Conservation (phyloP, 2,329 filamentous ascomycete species). For the Rasamsonia emersonii region DNA sequence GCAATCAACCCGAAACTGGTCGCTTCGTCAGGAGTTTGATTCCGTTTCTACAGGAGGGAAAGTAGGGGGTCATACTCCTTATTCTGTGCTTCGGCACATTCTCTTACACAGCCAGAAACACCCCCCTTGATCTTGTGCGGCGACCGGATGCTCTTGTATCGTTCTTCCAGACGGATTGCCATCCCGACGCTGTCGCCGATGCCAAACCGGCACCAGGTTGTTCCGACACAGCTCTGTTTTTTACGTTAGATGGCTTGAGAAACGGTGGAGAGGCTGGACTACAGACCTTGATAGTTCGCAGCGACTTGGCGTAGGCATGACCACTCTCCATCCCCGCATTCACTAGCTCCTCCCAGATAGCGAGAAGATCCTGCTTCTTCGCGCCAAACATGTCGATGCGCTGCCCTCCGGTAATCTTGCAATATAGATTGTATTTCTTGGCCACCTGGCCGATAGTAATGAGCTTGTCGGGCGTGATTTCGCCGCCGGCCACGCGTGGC, state of each 20-base stretch:
- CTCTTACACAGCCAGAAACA: constrained; percentile 82
- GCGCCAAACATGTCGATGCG: constrained; percentile 91
- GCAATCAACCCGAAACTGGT: constrained; percentile 76
- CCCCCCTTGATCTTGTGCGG: constrained; percentile 90
- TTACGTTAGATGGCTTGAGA: background rate
- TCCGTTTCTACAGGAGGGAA: no score
- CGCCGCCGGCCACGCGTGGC: constrained; percentile 71
- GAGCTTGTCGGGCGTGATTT: constrained; percentile 80
- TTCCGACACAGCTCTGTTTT: constrained; percentile 70
- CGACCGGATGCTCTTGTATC: constrained; percentile 82
- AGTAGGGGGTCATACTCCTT: constrained; percentile 57
- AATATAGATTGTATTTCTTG: constrained; percentile 75
- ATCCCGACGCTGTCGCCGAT: constrained; percentile 86
- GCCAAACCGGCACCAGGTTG: constrained; percentile 83
- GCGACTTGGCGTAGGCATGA: constrained; percentile 81
- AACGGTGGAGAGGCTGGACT: background rate
- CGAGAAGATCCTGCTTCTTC: constrained; percentile 72
- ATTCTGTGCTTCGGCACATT: constrained; percentile 86
- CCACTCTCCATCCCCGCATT: constrained; percentile 84
- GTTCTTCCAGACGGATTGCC: constrained; percentile 77
- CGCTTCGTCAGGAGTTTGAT: background rate
- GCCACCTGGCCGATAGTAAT: constrained; percentile 77
- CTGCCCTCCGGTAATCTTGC: constrained; percentile 87
- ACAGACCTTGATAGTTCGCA: constrained; percentile 67
- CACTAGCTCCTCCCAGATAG: constrained; percentile 73